Evolutionary conservation across 2,329 filamentous ascomycete genomes (phyloP).

Genomic region (Epichloe baconii): DNA sequence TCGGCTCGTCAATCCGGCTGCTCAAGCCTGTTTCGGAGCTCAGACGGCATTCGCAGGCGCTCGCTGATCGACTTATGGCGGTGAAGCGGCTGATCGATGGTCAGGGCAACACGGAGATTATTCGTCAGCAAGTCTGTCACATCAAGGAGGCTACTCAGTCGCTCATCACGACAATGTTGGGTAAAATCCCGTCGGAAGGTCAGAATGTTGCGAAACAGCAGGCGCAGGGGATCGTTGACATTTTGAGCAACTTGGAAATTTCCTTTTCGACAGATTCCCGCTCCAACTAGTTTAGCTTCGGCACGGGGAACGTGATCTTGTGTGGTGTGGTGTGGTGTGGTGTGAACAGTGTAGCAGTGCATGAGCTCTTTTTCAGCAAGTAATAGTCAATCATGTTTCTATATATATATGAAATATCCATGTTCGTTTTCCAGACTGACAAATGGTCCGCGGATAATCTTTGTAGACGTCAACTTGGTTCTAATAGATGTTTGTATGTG

Average conservation of each 20-base stretch:
- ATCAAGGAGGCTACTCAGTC: not conserved
- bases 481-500: no score
- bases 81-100: not conserved
- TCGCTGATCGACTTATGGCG: not conserved
- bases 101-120: not conserved
- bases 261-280: not conserved
- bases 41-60: not conserved
- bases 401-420: no score
- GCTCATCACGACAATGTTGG: not conserved
- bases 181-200: not conserved
- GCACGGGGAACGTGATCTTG: no score
- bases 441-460: no score
- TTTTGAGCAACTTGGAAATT: not conserved
- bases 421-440: no score
- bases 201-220: not conserved
- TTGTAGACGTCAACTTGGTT: no score
- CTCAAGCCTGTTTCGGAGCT: not conserved
- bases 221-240: not conserved
- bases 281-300: no score
- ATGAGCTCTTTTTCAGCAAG: no score
- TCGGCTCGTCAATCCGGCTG: not conserved
- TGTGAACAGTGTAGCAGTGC: no score
- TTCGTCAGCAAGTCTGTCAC: not conserved
- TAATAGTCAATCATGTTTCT: no score
- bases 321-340: no score